Evolutionary conservation across 2,329 filamentous ascomycete genomes (phyloP), one percentile per base, ranked within the genome.

Genomic region (Fusarium albidum): DNA sequence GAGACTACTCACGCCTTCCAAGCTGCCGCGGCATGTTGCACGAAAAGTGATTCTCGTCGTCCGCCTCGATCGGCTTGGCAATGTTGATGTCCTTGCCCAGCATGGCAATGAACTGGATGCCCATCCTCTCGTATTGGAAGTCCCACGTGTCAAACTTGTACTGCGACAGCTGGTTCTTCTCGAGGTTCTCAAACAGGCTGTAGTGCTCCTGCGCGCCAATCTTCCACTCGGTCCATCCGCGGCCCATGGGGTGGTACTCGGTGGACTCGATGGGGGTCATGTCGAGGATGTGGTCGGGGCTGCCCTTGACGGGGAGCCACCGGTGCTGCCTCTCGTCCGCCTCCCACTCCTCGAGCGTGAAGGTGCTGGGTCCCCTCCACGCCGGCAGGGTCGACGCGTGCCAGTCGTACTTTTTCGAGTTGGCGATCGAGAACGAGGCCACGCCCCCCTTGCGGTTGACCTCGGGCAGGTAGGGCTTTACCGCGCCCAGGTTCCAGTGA

Each of bases 381-480:
- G 57, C 39, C 1, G 75, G 75, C n/a, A 76, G 57, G 2, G 68
- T 53, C 0, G 76, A 78, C 3, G 73, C 54, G 13, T 74, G 73
- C 78, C 78, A 80, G 27, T 68, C 56, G 9, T 65, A 33, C 6
- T 47, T 40, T 9, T 54, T 46, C 59, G 43, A 39, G 21, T 51
- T 42, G n/a, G 41, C 60, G 25, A 72, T 61, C 21, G 71, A 65
- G 4, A 67, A 61, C 4, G 51, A 37, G 11, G 62, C 34, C 9
- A 63, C 59, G 5, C 57, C 58, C 6, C 63, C 51, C 21, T 40
- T 56, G 12, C 61, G 56, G 29, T 63, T 64, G 12, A 70, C 57
- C 41, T 83, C 82, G 4, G 82, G 81, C 15, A 83, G 73, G 64
- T 83, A 85, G 4, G 82, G 78, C 42, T 79, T 73, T 15, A 83